Evolutionary conservation across 163 green algal genomes (phyloP), one percentile per base, ranked within the genome.

Genomic region (Coccomyxa subellipsoidea): DNA sequence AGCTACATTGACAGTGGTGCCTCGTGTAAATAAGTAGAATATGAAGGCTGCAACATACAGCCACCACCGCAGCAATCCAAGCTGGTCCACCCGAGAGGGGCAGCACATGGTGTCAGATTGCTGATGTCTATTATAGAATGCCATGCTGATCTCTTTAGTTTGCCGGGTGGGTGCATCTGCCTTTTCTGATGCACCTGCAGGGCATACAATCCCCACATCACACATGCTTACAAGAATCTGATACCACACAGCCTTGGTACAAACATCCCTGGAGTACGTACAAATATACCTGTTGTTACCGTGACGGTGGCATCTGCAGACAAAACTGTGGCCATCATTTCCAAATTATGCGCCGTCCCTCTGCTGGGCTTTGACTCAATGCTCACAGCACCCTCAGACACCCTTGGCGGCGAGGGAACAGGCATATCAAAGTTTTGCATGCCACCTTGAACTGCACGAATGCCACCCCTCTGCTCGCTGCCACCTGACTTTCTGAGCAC

Each of bases 21-120:
- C 5, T 25, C 76, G 76, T 0, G 38, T 70, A 39, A 69, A 80
- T 25, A 80, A 37, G 15, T 80, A 80, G 37, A 80, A 69, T 27
- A 15, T 38, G 29, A 80, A 80, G 4, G 27, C 29, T 36, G 39
- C 39, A 36, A 80, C 7, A 29, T 80, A 80, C 7, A 80, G 38
- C 1, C 12, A 7, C 25, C 37, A 69, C 25, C n/a, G 76, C 37
- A 59, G 36, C 38, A 66, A 12, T 36, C 38, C 76, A 39, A 79
- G 0, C n/a, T 34, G 72, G 6, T 59, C 72, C 3, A 79, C 25
- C 12, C 47, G 72, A 38, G 72, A 79, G 0, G 2, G n/a, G 15
- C 21, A 23, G 15, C n/a, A 6, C 66, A 35, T 34, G 21, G 0
- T 59, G 47, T 59, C 15, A 18, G 47, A 18, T 18, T 59, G 21